Conservation (phyloP, 2,329 filamentous ascomycete genomes). For the Fusarium nanum region DNA sequence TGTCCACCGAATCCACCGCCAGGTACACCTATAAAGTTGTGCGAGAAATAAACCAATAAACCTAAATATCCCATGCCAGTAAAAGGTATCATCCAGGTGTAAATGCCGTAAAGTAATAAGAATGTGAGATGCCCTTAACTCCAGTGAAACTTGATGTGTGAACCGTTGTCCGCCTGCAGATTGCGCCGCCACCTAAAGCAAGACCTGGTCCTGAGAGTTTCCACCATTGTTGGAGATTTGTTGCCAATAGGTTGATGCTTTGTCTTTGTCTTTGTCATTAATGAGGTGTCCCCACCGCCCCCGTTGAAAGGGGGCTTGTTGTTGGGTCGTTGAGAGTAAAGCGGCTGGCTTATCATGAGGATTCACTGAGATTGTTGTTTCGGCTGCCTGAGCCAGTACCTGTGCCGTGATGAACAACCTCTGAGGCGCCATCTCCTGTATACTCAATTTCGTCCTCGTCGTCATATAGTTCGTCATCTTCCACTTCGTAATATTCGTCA, state of each 20-base stretch:
- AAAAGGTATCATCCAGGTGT: slow-evolving; percentile 45
- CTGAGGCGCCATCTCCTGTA: slow-evolving; percentile 45
- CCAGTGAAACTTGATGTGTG: slow-evolving; percentile 36
- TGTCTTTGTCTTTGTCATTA: slow-evolving; percentile 45
- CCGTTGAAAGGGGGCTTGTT: slow-evolving; percentile 1
- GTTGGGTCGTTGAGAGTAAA: slow-evolving; percentile 12
- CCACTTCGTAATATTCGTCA: slow-evolving; percentile 47
- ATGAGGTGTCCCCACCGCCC: slow-evolving; percentile 19
- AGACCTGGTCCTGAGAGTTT: slow-evolving; percentile 30
- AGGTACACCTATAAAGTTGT: slow-evolving; percentile 16
- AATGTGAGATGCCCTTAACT: slow-evolving; percentile 41
- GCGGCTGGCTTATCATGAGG: slow-evolving; percentile 39
- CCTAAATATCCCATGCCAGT: slow-evolving; percentile 27
- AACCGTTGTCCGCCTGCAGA: slow-evolving; percentile 38
- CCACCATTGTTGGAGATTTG: slow-evolving; percentile 30
- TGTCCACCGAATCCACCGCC: slow-evolving; percentile 4
- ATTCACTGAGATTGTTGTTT: slow-evolving; percentile 43
- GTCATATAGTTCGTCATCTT: slow-evolving; percentile 46
- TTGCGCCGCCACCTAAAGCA: slow-evolving; percentile 38
- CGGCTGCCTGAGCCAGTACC: slow-evolving; percentile 47
- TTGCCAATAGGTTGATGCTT: slow-evolving; percentile 30
- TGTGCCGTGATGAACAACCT: slow-evolving; percentile 46
- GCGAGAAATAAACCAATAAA: slow-evolving; percentile 20
- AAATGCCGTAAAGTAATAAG: slow-evolving; percentile 37
- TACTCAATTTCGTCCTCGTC: slow-evolving; percentile 44